A percentile compares a stretch with the other conserved stretches of the same genome.
These are phyloP conservation scores for Paecilomyces dactylethromorphus DNA, from an alignment of 2,329 filamentous ascomycete genomes.

Conservation along the genomic window DNA sequence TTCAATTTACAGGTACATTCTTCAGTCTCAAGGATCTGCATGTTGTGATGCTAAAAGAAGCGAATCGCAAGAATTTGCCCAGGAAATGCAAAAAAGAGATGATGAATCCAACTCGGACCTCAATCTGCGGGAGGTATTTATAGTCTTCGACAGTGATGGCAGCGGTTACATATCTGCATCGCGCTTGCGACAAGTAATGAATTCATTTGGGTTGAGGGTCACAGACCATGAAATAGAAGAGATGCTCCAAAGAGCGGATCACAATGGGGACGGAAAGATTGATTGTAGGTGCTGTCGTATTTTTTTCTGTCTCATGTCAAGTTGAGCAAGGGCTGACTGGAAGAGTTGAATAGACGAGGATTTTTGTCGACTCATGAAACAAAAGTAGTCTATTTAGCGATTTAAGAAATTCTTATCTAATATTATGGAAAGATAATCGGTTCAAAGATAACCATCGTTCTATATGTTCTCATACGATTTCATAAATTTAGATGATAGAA, in stretches of 20 bases:
- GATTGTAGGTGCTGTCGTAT: neutral
- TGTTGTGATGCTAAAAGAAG: neutral
- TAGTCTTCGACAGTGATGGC: neutral
- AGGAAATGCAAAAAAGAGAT: neutral
- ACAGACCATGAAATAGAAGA: neutral
- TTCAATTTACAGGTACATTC: neutral
- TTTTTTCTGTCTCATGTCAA: neutral
- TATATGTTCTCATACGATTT: neutral
- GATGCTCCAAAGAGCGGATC: neutral
- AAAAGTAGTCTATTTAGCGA: neutral
- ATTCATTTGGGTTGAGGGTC: neutral
- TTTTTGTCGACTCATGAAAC: neutral
- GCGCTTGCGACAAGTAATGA: neutral
- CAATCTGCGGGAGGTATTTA: neutral
- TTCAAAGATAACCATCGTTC: neutral
- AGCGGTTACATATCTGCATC: neutral
- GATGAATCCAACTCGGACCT: neutral
- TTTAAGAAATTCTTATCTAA: neutral
- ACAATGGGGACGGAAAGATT: neutral
- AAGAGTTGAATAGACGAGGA: neutral
- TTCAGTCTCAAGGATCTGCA: neutral
- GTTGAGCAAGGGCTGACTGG: neutral
- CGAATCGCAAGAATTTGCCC: neutral
- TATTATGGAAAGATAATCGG: neutral
- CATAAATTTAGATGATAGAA: neutral